Conservation (phyloP, 805 yeast species). For the Metschnikowia proteae region DNA sequence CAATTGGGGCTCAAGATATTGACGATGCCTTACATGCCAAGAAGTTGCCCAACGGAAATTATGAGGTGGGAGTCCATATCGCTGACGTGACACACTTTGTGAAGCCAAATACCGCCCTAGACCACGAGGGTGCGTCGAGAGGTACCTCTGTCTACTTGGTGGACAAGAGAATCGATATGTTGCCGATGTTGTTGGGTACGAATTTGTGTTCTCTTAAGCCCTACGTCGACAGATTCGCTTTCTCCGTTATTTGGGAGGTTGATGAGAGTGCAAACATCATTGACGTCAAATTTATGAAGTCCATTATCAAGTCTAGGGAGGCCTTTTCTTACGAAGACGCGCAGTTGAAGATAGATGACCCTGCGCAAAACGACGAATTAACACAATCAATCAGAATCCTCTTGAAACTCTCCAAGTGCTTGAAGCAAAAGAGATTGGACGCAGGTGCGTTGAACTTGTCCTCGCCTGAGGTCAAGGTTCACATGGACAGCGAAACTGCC, state of each 20-base stretch:
- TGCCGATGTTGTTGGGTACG: constrained; percentile 92
- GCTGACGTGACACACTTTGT: constrained; percentile 99
- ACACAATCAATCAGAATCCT: constrained; percentile 87
- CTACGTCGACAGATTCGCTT: constrained; percentile 92
- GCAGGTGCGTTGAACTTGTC: constrained; percentile 97
- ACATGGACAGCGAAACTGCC: constrained; percentile 93
- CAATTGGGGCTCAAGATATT: constrained; percentile 97
- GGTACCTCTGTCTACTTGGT: constrained; percentile 97
- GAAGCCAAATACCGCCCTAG: constrained; percentile 86
- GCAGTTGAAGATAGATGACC: constrained; percentile 84
- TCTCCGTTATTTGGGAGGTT: constrained; percentile 93
- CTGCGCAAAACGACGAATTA: constrained; percentile 68
- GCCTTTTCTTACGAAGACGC: constrained; percentile 96
- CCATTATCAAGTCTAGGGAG: constrained; percentile 84
- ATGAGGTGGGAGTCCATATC: constrained; percentile 97
- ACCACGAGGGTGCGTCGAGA: constrained; percentile 93
- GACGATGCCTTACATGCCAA: constrained; percentile 96
- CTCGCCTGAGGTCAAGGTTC: constrained; percentile 96
- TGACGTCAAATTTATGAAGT: constrained; percentile 73
- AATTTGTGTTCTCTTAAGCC: constrained; percentile 94
- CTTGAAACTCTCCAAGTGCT: constrained; percentile 70
- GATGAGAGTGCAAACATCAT: constrained; percentile 84
- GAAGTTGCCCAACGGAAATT: constrained; percentile 83
- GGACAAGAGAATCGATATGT: constrained; percentile 97
- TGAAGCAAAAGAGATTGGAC: constrained; percentile 80